Base-by-base conservation (phyloP, 1,139 yeast species). In the Groenewaldozyma sp. region DNA sequence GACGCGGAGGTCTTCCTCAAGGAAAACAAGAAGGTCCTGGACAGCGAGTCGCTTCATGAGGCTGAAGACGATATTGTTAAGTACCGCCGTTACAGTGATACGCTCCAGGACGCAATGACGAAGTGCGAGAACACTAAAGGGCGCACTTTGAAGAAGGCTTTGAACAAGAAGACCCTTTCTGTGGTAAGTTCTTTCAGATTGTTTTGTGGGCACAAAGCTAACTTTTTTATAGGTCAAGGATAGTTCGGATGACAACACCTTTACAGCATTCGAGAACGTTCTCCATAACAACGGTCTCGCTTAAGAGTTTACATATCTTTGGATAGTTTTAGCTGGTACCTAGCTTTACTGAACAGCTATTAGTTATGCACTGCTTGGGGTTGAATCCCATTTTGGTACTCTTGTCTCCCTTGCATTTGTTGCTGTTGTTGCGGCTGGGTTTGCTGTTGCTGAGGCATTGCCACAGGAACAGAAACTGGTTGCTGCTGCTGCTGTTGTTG, bases 41-140 rank as follows among this genome's bases (percentile, higher is more conserved):
- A 41, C 31, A 44, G 43, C 19, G 53, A 49, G 3, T 40, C 46
- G 33, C 37, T 38, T 27, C 36, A 45, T 24, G 55, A 51, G 37
- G 44, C 51, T 17, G 52, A 50, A 37, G 34, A 31, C 20, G 53
- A 49, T 29, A 39, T 46, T 38, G 36, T 42, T 31, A 42, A 42
- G 37, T 45, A 34, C 37, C 42, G 49, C 32, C 42, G 49, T 20
- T 46, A 51, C 41, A 37, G 45, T 34, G 49, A 49, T 28, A 45
- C 47, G 5, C 37, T 51, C 7, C 54, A 50, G 36, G 55, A 51
- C 22, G 54, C 53, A 11, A 29, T 48, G 40, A 36, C 49, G 31
- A 51, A 51, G 46, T 38, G 48, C 20, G 55, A 51, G 44, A 45
- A 47, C 34, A 51, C 55, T n/a, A 43, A 45, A 27, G 55, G 55